Evolutionary conservation across 805 yeast genomes (phyloP).

Genomic region (Candida verbasci): DNA sequence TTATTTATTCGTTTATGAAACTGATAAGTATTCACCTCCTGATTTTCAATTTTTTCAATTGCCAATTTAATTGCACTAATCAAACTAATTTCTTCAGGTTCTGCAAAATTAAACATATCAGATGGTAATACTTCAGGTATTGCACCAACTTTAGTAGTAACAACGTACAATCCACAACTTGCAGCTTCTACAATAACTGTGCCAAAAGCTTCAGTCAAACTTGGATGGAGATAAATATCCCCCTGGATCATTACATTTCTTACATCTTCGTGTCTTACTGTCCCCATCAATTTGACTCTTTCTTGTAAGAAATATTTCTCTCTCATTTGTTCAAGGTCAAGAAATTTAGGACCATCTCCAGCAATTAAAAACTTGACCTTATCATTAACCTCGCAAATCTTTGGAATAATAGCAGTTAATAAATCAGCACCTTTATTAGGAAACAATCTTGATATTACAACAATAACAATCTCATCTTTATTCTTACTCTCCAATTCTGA

Average conservation of each 20-base stretch:
- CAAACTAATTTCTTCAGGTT: constrained; percentile 80
- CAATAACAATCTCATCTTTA: constrained; percentile 62
- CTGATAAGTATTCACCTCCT: constrained; percentile 59
- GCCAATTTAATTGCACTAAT: constrained; percentile 72
- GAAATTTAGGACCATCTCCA: constrained; percentile 94
- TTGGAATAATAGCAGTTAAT: constrained; percentile 77
- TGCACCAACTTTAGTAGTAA: constrained; percentile 95
- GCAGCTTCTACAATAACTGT: constrained; percentile 97
- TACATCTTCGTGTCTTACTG: constrained; percentile 88
- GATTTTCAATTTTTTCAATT: constrained; percentile 52
- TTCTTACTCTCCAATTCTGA: constrained; percentile 6
- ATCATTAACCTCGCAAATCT: constrained; percentile 60
- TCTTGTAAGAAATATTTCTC: constrained; percentile 84
- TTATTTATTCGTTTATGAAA: constrained; percentile 74
- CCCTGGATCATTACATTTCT: constrained; percentile 91
- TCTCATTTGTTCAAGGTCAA: constrained; percentile 93
- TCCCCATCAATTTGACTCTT: constrained; percentile 79
- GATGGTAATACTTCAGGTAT: constrained; percentile 93
- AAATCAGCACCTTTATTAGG: constrained; percentile 97
- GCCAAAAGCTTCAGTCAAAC: constrained; percentile 96
- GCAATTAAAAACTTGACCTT: constrained; percentile 81
- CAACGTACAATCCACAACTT: constrained; percentile 88
- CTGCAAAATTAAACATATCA: constrained; percentile 89
- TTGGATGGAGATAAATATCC: constrained; percentile 88
- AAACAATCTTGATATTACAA: constrained; percentile 84